phyloP scores from a whole-genome alignment of 2,329 filamentous ascomycete species.

The Camillea tinctor region DNA sequence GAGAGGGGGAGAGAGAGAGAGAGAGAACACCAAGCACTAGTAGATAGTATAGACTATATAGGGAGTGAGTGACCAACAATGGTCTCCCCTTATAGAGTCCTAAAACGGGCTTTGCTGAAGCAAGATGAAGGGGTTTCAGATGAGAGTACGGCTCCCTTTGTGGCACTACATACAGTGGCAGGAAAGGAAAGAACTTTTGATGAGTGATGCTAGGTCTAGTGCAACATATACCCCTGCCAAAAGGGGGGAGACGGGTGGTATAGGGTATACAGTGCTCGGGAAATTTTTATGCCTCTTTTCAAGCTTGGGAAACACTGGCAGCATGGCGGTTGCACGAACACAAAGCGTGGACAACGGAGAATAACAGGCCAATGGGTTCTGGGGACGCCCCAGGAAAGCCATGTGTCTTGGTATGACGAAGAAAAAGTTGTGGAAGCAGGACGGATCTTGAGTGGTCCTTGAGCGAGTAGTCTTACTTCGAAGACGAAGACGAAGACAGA shows the following conservation, averaged over 20 bases:
- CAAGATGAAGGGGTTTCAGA: slow-evolving; percentile 31
- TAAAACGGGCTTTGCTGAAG: slow-evolving; percentile 21
- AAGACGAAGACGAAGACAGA: neutral
- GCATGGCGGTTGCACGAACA: slow-evolving; percentile 30
- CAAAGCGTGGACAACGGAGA: slow-evolving; percentile 27
- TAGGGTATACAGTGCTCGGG: slow-evolving; percentile 38
- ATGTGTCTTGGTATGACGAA: slow-evolving; percentile 33
- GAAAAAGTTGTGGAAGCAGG: slow-evolving; percentile 6
- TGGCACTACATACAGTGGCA: slow-evolving; percentile 36
- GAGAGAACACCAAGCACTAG: neutral
- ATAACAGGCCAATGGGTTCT: slow-evolving; percentile 27
- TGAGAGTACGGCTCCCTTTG: slow-evolving; percentile 29
- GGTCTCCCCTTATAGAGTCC: slow-evolving; percentile 9
- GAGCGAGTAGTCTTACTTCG: slow-evolving; percentile 1
- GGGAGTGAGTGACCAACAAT: slow-evolving; percentile 18
- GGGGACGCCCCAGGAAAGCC: slow-evolving; percentile 21
- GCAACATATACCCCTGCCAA: slow-evolving; percentile 18
- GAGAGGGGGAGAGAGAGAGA: too few species aligned
- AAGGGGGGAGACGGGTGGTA: slow-evolving; percentile 32
- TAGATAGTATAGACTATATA: slow-evolving; percentile 23
- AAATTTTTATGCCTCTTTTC: slow-evolving; percentile 31
- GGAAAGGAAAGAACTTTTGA: slow-evolving; percentile 21
- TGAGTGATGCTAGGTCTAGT: slow-evolving; percentile 21
- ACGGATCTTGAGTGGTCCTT: neutral
- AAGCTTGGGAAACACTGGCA: slow-evolving; percentile 28